Base-by-base conservation (phyloP, 2,329 filamentous ascomycete genomes). In the Nothomitra cinnamomea region DNA sequence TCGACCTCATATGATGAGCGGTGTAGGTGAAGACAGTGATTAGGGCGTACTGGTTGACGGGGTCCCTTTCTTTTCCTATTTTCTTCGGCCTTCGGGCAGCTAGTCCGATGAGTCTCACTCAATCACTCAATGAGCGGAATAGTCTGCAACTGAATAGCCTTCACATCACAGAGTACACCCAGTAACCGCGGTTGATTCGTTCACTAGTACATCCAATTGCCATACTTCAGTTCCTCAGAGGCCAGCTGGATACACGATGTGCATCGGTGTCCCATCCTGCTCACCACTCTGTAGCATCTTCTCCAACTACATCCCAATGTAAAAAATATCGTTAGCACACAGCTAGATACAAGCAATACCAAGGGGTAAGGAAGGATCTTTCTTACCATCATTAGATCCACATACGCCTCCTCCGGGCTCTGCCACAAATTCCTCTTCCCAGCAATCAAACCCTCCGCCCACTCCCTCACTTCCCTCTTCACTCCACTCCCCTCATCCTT, bases 341-440 rank as follows among this genome's bases (percentile, higher is more conserved):
- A 25, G 5, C 21, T 24, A 47, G 17, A 25, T 2, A 24, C 12
- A 8, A 49, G 24, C 43, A 7, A 42, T 8, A 10, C 13, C 19
- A 6, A 42, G 8, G 10, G n/a, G 2, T 15, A 19, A 53, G 22
- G 22, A 40, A n/a, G 13, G 15, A 40, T 12, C 59, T 51, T 60
- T 61, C 59, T 68, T 63, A 73, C 60, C 35, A 77, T 58, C 59
- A 75, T 68, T 53, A 78, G 58, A 64, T 79, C 76, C 15, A 64
- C 67, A 60, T 78, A 58, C 19, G 74, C 75, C 63, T 79, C 71
- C 59, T 75, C 68, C 2, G 73, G 70, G 12, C 65, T 68, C 60
- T 76, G 71, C 57, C 63, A 64, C 53, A 64, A 60, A 55, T 77
- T 67, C 40, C 59, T 57, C 42, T 62, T 65, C 1, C 70, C 73